Evolutionary conservation across 192 early-diverging fungal genomes (phyloP).

Genomic region (Podila verticillata): DNA sequence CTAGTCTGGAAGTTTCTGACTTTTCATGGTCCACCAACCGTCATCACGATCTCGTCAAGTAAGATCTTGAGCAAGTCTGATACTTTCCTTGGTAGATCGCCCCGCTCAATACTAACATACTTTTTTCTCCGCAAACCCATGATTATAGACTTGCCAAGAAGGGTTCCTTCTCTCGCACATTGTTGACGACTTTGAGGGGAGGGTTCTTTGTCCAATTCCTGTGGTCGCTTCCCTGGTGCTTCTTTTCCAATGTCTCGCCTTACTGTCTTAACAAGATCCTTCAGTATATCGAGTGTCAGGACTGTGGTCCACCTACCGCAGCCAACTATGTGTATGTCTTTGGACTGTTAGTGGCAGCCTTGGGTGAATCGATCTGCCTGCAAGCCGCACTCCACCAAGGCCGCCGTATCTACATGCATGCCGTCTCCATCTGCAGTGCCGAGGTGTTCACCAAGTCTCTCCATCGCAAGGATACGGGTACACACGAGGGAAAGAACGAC

Average conservation of each 20-base stretch:
- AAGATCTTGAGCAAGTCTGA: neutral
- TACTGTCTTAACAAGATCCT: constrained; percentile 38
- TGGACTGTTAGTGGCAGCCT: constrained; percentile 57
- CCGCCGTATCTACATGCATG: constrained; percentile 65
- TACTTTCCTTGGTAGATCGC: neutral
- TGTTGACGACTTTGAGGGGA: constrained; percentile 11
- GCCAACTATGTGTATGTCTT: constrained; percentile 65
- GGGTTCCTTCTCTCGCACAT: constrained; percentile 8
- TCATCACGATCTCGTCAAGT: constrained; percentile 16
- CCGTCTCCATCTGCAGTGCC: constrained; percentile 52
- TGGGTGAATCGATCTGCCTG: constrained; percentile 49
- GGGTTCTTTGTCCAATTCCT: constrained; percentile 24
- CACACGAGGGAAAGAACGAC: constrained; percentile 26
- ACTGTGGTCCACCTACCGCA: constrained; percentile 28
- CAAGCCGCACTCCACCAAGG: constrained; percentile 70
- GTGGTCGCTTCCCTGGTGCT: constrained; percentile 16
- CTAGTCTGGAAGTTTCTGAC: constrained; percentile 59
- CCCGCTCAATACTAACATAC: neutral
- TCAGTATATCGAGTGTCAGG: constrained; percentile 39
- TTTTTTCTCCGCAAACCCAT: too few relatives aligned
- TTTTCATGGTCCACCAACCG: constrained; percentile 9
- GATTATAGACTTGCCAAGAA: constrained; percentile 1
- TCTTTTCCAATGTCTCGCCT: constrained; percentile 16
- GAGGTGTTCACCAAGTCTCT: constrained; percentile 61
- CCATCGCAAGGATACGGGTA: constrained; percentile 52